phyloP scores from a whole-genome alignment of 176 grass and related monocot species.

The Zea luxurians region DNA sequence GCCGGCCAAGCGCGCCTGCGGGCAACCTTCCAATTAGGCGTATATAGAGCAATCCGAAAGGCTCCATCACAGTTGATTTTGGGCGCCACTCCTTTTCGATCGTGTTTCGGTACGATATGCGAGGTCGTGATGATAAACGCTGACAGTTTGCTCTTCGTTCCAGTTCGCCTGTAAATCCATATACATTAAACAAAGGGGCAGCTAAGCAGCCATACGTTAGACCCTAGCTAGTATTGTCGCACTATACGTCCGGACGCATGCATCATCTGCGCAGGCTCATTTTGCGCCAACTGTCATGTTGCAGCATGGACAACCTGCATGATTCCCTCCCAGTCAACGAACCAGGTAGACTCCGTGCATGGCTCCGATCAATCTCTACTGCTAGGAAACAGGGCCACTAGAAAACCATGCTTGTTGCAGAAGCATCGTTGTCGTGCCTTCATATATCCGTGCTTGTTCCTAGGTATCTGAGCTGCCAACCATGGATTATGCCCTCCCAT shows the following conservation, averaged over 20 bases:
- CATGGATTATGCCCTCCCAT: conserved; percentile 35
- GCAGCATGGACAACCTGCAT: not conserved
- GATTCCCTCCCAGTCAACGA: conserved; percentile 35
- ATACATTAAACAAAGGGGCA: not conserved
- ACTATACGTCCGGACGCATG: conserved; percentile 13
- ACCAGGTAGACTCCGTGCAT: not conserved
- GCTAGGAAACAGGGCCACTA: conserved; percentile 25
- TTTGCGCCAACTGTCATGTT: conserved; percentile 1
- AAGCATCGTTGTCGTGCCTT: conserved; percentile 42
- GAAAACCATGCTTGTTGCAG: conserved; percentile 46
- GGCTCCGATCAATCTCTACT: conserved; percentile 3
- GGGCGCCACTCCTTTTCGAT: no score
- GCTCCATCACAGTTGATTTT: no score
- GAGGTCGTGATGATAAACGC: not conserved
- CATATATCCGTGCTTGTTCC: conserved; percentile 9
- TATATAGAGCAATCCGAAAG: no score
- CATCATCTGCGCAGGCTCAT: conserved; percentile 16
- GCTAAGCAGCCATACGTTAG: not conserved
- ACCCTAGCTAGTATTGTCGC: conserved; percentile 33
- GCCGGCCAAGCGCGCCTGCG: no score
- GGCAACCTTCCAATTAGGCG: no score
- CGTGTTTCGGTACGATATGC: not conserved
- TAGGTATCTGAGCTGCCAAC: conserved; percentile 38
- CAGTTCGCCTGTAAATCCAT: not conserved
- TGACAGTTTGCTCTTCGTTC: not conserved